Evolutionary conservation across 208 protist species (phyloP), one percentile per base, ranked within the genome.

Genomic region (Naegleria lovaniensis): DNA sequence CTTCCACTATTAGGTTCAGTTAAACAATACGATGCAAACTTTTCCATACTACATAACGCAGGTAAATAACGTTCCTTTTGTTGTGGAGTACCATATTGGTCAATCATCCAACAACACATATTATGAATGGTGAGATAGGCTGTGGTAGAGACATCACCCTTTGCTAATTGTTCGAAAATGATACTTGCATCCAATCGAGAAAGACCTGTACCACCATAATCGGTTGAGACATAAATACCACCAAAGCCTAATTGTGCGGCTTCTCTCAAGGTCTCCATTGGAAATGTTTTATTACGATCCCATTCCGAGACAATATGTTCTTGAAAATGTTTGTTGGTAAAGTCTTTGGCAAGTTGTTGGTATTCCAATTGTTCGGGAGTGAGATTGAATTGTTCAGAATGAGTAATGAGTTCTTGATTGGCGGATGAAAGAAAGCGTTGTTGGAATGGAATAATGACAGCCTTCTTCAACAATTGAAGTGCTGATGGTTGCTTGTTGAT

Each of bases 91-190:
- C 94, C 95, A 91, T 93, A 96, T 33, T 39, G 84, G 90, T 96
- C 95, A 41, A 97, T 92, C 92, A 96, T 94, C 89, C 94, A 95
- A 39, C 85, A 88, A 91, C 92, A 94, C 95, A 97, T 97, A 91
- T 96, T 96, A 88, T 96, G 94, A 67, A 96, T 96, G 41, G 92
- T 92, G 25, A 96, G 86, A 76, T 92, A 95, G 41, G 95, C 95
- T 22, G 93, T 93, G 13, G 94, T 95, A 33, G 36, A 83, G 9
- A 93, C 86, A 91, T 92, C 93, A 15, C 91, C 94, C 16, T 67
- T 19, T 15, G 52, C 83, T 33, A 86, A 58, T 86, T 90, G 43
- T 29, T 91, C 90, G n/a, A 96, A 94, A n/a, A 96, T 92, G 16
- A 96, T 40, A 2, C 92, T 83, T 13, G 95, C 94, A 90, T 95